A percentile compares a stretch with the other conserved stretches of the same genome.
Evolutionary conservation across 345 rosid genomes (phyloP).

Genomic region (Brassica rapa): DNA sequence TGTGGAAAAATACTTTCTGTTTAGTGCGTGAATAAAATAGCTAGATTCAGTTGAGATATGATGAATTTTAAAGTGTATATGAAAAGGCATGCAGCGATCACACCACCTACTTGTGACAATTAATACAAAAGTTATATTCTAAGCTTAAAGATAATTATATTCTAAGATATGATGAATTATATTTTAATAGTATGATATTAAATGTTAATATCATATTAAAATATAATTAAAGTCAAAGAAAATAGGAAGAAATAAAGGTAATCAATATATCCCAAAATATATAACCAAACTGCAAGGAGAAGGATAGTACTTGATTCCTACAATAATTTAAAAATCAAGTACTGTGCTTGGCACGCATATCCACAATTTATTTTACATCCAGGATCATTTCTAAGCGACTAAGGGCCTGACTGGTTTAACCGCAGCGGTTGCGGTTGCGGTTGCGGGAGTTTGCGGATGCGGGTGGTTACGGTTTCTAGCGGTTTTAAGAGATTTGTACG

Average conservation of each 20-base stretch:
- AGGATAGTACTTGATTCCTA: constrained; percentile 37
- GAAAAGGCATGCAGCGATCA: constrained; percentile 48
- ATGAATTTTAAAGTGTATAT: constrained; percentile 34
- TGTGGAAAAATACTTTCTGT: constrained; percentile 48
- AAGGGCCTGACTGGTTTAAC: too few relatives aligned
- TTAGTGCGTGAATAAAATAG: constrained; percentile 44
- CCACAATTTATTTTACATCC: background rate
- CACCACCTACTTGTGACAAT: constrained; percentile 44
- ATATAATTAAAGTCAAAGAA: constrained; percentile 67
- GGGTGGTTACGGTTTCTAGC: too few relatives aligned
- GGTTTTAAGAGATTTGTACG: too few relatives aligned
- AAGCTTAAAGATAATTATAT: too few relatives aligned
- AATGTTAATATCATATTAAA: background rate
- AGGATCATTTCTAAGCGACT: background rate
- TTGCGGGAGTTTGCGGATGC: too few relatives aligned
- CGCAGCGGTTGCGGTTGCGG: too few relatives aligned
- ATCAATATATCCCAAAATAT: constrained; percentile 3
- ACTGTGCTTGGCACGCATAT: constrained; percentile 10
- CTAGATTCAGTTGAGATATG: constrained; percentile 42
- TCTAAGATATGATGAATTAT: too few relatives aligned
- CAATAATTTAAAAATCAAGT: constrained; percentile 34
- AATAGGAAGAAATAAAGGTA: constrained; percentile 41
- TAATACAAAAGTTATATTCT: constrained; percentile 43
- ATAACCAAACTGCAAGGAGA: constrained; percentile 41
- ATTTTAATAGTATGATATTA: too few relatives aligned